Base-by-base conservation (phyloP, 208 protist species). In the Eutreptiella sp. region DNA sequence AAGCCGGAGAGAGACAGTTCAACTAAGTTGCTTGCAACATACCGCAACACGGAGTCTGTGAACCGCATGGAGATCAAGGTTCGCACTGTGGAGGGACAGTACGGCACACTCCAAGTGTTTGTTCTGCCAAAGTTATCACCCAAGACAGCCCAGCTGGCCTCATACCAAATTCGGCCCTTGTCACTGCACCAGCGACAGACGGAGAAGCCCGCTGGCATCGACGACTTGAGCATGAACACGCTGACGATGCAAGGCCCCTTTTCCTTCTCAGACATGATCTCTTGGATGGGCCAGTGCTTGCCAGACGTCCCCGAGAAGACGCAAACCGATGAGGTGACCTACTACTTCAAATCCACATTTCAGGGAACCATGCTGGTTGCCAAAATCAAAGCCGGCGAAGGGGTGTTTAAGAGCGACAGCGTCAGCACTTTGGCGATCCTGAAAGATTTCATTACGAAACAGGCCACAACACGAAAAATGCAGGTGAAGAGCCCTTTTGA, bases 341-440 rank as follows among this genome's bases (percentile, higher is more conserved):
- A 69, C 14, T 70, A 42, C 38, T 70, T 70, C 19, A 7, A 32
- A 9, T 70, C 64, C 5, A 68, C 64, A 4, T 70, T 70, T 46
- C 64, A 54, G 19, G 3, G 54, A 1, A 70, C 58, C 29, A 7
- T 63, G 16, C 36, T 70, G 4, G 19, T 50, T 3, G 19, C 27
- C 16, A 35, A 31, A 21, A 48, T 46, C 3, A 66, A 46, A 23
- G 33, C n/a, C 21, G 38, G 33, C 21, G 58, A 68, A 29, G 64
- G 41, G 4, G 26, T 68, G 2, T 55, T 70, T 14, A 16, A 52
- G 34, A 29, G 34, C 24, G 64, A 70, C 28, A 68, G 38, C 21
- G 19, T 70, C 35, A 70, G 34, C 21, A 53, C 64, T 9, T 31
- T 70, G 9, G 33, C 61, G 4, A 36, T 70, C 16, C 1, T 70